Evolutionary conservation across 306 rosid genomes (phyloP), one percentile per base, ranked within the genome.

Genomic region (Castanea crenata): DNA sequence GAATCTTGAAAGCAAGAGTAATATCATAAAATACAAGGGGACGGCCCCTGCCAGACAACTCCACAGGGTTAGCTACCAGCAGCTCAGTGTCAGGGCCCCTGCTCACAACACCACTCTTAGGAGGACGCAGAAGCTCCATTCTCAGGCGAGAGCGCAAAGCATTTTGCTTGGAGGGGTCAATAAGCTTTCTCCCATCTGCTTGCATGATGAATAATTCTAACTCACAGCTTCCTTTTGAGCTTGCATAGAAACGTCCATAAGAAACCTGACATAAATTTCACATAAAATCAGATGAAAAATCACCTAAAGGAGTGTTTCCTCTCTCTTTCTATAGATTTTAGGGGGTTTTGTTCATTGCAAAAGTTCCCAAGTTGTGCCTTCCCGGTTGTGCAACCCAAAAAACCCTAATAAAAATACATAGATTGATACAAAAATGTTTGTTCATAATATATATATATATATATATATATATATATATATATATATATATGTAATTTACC

Each of bases 1-100:
- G 92, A 41, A 72, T 57, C 69, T 89, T 82, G 79, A 89, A 79
- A 68, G 92, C 90, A 6, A 82, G 84, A 51, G 90, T 78, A 32
- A 89, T 85, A 51, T 89, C 92, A 15, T 84, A 83, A 51, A 89
- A 86, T 15, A 89, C 92, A 57, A 84, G 88, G 44, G 90, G 90
- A 21, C 90, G 90, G 1, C 93, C 93, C 78, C 80, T 74, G 76
- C 93, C 84, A 16, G 91, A 87, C 69, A 89, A 79, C 81, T 89
- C 93, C 35, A 89, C 93, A 0, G 91, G 91, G 65, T 89, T 89
- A 8, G 91, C 91, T 51, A 89, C 93, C 69, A 89, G 76, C 73
- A 89, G 87, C 83, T 89, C 93, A 0, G 86, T 85, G 76, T 89
- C 91, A 10, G 93, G 91, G 23, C 91, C 93, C 62, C 84, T 80